Evolutionary conservation across 495 filamentous ascomycete species (phyloP), one percentile per base, ranked within the genome.

Genomic region (Rhypophila decipiens): DNA sequence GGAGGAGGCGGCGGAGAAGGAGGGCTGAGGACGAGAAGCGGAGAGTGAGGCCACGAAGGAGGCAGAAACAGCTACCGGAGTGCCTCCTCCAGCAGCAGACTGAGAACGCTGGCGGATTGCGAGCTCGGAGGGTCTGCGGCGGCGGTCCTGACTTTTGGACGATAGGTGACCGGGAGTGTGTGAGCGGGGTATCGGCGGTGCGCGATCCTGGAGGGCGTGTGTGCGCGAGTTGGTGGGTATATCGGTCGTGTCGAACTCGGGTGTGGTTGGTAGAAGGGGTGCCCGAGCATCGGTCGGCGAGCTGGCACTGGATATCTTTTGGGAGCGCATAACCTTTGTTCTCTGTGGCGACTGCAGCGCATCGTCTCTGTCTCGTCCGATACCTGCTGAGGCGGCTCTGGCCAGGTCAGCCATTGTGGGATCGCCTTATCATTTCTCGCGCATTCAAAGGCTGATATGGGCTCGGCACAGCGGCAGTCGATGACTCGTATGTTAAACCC

Each of bases 81-180:
- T 40, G 49, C 59, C 39, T 49, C 65, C 63, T 39, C 65, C 51
- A 37, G 66, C 56, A 24, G 63, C 53, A 15, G 71, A 76, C 27
- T 75, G 73, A 2, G 74, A 72, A 29, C 75, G 70, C 46, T 73
- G 63, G 17, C 76, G 71, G 41, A 76, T 66, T 20, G 72, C 54
- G 19, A 71, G 51, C 35, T 77, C 74, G 10, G 71, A 70, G 21
- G 70, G 57, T 50, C 67, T 73, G 44, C 64, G 64, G 31, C 69
- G 61, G 54, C 69, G 64, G 49, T 67, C 70, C 43, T 71, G 63
- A 50, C 70, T 66, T 60, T 71, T 75, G 33, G 69, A 66, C 4
- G 74, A 62, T 40, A 79, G 67, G 46, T 77, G 75, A 43, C 75
- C 75, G 3, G 75, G 75, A 1, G 75, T 78, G 49, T 78, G 76